These are phyloP conservation scores for Conoideocrella luteorostrata DNA, from an alignment of 2,329 filamentous ascomycete genomes.

Conservation along the genomic window DNA sequence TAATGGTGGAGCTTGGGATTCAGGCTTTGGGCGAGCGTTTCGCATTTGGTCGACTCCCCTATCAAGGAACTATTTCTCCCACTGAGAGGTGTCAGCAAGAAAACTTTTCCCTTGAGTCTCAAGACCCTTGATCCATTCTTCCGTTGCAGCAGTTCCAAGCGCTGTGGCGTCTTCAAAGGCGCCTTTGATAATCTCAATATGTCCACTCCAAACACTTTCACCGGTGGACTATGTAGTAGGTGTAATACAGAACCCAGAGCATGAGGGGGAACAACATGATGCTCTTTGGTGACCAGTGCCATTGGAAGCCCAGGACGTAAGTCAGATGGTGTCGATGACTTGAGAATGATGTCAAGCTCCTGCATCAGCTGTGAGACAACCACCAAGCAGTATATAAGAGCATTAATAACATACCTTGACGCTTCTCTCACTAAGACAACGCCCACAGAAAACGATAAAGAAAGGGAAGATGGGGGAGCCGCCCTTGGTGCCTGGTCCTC, in stretches of 20 bases:
- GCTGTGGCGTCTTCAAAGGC: slow-evolving; percentile 58
- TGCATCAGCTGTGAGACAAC: slow-evolving; percentile 30
- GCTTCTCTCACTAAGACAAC: slow-evolving; percentile 54
- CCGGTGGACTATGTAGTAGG: slow-evolving; percentile 43
- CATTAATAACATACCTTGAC: slow-evolving; percentile 56
- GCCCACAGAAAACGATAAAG: slow-evolving; percentile 56
- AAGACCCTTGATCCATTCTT: slow-evolving; percentile 77
- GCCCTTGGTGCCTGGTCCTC: slow-evolving; percentile 55
- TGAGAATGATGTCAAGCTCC: slow-evolving; percentile 66
- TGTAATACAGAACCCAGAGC: slow-evolving; percentile 45
- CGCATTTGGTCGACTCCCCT: slow-evolving; percentile 35
- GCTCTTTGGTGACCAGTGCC: slow-evolving; percentile 55
- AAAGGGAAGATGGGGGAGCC: slow-evolving; percentile 68
- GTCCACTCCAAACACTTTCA: slow-evolving; percentile 58
- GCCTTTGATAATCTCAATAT: slow-evolving; percentile 55
- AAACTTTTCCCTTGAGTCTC: slow-evolving; percentile 54
- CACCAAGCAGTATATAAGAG: no score
- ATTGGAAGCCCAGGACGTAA: slow-evolving; percentile 65
- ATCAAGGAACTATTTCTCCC: slow-evolving; percentile 65
- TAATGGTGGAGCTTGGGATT: no score
- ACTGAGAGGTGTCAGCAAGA: slow-evolving; percentile 57
- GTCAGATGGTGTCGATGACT: slow-evolving; percentile 50
- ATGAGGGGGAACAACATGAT: slow-evolving; percentile 53
- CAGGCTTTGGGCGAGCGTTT: slow-evolving; percentile 25
- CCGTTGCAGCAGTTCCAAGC: slow-evolving; percentile 61